Evolutionary conservation across 1,139 yeast species (phyloP).

Genomic region (Nadsonia starkeyi-henricii): DNA sequence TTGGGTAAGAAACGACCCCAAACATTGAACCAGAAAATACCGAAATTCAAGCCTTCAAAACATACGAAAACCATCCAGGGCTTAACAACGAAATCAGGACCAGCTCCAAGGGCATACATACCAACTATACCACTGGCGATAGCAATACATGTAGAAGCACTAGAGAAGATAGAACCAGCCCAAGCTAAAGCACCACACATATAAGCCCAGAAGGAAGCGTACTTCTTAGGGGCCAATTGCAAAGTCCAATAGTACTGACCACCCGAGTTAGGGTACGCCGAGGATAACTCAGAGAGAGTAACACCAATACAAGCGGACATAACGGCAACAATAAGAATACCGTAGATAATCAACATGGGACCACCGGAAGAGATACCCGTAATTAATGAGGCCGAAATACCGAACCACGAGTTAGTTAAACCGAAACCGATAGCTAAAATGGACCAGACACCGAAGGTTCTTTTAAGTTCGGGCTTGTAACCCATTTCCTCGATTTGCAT

Average conservation of each 20-base stretch:
- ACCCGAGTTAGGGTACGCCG: conserved; percentile 43
- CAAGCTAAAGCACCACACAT: conserved; percentile 43
- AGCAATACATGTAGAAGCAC: conserved; percentile 40
- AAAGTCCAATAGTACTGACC: conserved; percentile 52
- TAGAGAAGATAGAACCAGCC: conserved; percentile 44
- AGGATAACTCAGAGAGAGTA: conserved; percentile 37
- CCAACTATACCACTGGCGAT: conserved; percentile 38
- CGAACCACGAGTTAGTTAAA: conserved; percentile 42
- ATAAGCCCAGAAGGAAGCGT: conserved; percentile 36
- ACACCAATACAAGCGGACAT: conserved; percentile 33
- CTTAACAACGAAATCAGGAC: conserved; percentile 29
- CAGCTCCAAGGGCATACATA: conserved; percentile 33
- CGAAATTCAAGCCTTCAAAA: conserved; percentile 23
- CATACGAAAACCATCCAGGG: conserved; percentile 42
- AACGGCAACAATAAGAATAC: conserved; percentile 36
- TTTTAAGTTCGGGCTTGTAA: conserved; percentile 28
- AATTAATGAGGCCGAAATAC: conserved; percentile 36
- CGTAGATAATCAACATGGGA: conserved; percentile 35
- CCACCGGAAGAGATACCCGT: conserved; percentile 39
- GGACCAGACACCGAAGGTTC: conserved; percentile 40
- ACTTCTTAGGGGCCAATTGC: conserved; percentile 37
- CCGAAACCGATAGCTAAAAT: conserved; percentile 39
- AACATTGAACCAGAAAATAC: conserved; percentile 23
- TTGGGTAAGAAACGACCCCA: conserved; percentile 26
- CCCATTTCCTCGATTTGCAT: conserved; percentile 15